These are phyloP conservation scores for Serendipita sp. DNA, from an alignment of 768 basidiomycete genomes.

Conservation along the genomic window DNA sequence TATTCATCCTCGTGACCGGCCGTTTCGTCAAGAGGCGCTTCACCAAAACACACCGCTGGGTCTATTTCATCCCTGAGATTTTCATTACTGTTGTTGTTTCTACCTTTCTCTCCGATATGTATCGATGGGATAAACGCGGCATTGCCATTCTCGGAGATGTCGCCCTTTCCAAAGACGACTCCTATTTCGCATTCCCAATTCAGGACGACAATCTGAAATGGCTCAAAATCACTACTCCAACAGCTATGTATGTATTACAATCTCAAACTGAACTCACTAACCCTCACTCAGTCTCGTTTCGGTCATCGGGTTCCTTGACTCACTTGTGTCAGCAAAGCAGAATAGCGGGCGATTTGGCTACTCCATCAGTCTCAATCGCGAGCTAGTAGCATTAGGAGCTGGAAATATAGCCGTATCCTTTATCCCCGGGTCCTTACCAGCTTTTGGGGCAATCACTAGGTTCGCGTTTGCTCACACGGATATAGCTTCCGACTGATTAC, in stretches of 20 bases:
- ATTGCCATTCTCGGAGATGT: slow-evolving; percentile 75
- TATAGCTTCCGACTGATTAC: background rate
- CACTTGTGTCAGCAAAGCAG: slow-evolving; percentile 90
- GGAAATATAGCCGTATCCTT: slow-evolving; percentile 66
- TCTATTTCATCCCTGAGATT: slow-evolving; percentile 80
- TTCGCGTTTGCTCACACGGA: slow-evolving; percentile 17
- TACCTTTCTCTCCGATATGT: slow-evolving; percentile 43
- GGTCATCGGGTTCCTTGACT: slow-evolving; percentile 83
- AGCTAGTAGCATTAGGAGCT: slow-evolving; percentile 78
- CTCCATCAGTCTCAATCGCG: slow-evolving; percentile 83
- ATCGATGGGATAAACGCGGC: slow-evolving; percentile 61
- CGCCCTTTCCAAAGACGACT: slow-evolving; percentile 31
- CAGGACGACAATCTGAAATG: slow-evolving; percentile 39
- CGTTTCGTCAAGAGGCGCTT: slow-evolving; percentile 36
- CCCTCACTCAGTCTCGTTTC: slow-evolving; percentile 41
- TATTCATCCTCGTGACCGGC: slow-evolving; percentile 46
- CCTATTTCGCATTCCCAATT: slow-evolving; percentile 62
- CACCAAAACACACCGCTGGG: slow-evolving; percentile 17
- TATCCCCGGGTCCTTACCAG: slow-evolving; percentile 77
- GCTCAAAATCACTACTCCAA: slow-evolving; percentile 66
- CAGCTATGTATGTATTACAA: slow-evolving; percentile 43
- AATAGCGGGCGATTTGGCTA: slow-evolving; percentile 73
- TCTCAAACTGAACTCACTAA: background rate
- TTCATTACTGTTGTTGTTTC: slow-evolving; percentile 70
- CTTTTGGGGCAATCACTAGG: slow-evolving; percentile 87